Conservation (phyloP, 2,329 filamentous ascomycete species). For the Calonectria naviculata region DNA sequence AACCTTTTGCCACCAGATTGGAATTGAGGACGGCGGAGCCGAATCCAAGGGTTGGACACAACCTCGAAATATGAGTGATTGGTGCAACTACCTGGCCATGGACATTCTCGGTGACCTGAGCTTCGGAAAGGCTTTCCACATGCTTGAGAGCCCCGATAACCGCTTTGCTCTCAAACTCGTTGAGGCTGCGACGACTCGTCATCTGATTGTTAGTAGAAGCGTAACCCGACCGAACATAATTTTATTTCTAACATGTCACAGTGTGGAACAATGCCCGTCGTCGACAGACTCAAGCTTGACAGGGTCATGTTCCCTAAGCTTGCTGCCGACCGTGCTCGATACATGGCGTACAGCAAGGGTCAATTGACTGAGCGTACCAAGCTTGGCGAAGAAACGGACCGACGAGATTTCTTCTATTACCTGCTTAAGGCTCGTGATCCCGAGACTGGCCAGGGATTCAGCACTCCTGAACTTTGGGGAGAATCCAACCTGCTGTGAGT, state of each 20-base stretch:
- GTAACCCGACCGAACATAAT: background rate
- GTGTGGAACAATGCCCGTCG: constrained; percentile 78
- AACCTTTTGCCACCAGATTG: constrained; percentile 72
- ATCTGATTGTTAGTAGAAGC: constrained; percentile 71
- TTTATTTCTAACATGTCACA: constrained; percentile 42
- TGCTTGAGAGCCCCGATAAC: constrained; percentile 69
- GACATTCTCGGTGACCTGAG: constrained; percentile 71
- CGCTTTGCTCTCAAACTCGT: constrained; percentile 75
- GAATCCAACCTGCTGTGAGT: constrained; percentile 75
- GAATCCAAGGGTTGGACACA: constrained; percentile 67
- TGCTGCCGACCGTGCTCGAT: constrained; percentile 73
- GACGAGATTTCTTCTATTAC: constrained; percentile 82
- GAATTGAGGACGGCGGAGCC: constrained; percentile 50
- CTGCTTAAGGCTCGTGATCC: constrained; percentile 78
- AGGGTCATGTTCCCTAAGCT: constrained; percentile 75
- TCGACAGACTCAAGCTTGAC: constrained; percentile 74
- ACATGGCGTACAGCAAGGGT: constrained; percentile 76
- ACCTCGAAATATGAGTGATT: constrained; percentile 71
- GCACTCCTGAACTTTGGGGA: constrained; percentile 74
- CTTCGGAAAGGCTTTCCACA: constrained; percentile 72
- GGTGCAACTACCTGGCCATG: constrained; percentile 72
- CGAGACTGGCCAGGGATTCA: constrained; percentile 75
- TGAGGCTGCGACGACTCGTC: constrained; percentile 74
- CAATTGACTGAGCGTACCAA: constrained; percentile 76
- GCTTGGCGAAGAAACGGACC: constrained; percentile 72